Evolutionary conservation across 495 filamentous ascomycete species (phyloP).

Genomic region (Neurospora sublineolata): DNA sequence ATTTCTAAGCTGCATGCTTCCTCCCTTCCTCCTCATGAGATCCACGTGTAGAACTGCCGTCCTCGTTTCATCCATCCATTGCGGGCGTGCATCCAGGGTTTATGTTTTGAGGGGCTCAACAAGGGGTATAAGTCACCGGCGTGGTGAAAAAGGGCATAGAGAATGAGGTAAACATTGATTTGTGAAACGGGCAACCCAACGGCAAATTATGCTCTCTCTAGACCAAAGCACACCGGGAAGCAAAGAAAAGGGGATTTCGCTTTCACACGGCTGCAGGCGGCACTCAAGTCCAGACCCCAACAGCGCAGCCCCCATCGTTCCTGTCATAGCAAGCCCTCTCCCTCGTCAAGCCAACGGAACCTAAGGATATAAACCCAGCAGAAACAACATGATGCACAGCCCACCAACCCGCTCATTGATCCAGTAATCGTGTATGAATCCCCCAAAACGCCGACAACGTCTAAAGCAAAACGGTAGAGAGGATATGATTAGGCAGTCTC

Average conservation of each 20-base stretch:
- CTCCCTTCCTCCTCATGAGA: not conserved
- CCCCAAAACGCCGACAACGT: not conserved
- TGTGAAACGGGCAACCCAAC: not conserved
- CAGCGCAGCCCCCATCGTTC: not conserved
- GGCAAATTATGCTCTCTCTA: not conserved
- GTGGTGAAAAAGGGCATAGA: not conserved
- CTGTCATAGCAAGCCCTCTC: not conserved
- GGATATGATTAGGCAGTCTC: conserved; percentile 17
- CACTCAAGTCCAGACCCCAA: not conserved
- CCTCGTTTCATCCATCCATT: not conserved
- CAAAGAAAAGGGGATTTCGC: not conserved
- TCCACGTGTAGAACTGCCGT: not conserved
- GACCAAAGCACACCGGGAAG: not conserved
- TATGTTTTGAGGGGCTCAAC: not conserved
- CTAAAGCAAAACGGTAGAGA: not conserved
- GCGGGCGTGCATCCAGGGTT: not conserved
- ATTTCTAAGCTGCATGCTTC: not conserved
- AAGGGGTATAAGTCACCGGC: not conserved
- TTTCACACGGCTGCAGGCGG: not conserved
- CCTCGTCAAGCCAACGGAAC: not conserved
- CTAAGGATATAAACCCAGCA: conserved; percentile 2
- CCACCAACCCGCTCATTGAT: conserved; percentile 2
- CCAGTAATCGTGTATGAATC: conserved; percentile 6
- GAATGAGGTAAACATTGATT: not conserved
- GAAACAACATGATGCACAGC: conserved; percentile 8